phyloP scores from a whole-genome alignment of 2,329 filamentous ascomycete species.

The Ceratocystis lukuohia region DNA sequence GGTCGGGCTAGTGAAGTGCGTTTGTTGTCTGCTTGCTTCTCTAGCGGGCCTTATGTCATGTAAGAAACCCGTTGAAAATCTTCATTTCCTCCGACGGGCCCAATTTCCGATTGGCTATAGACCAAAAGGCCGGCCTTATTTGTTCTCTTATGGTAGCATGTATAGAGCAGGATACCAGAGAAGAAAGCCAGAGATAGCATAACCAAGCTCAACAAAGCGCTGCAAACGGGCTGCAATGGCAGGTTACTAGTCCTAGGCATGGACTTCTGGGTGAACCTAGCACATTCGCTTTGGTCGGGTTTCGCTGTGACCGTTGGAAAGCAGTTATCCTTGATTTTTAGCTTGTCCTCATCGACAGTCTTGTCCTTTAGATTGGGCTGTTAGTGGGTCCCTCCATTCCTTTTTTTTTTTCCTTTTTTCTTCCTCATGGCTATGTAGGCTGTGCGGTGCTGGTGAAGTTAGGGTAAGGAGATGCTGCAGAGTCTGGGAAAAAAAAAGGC shows the following conservation, averaged over 20 bases:
- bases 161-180: too few species aligned
- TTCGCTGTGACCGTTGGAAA: neutral
- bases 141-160: too few species aligned
- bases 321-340: neutral
- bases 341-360: neutral
- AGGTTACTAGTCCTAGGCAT: neutral
- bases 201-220: too few species aligned
- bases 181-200: too few species aligned
- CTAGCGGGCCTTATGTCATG: too few species aligned
- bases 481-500: neutral
- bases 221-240: neutral
- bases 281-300: neutral
- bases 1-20: too few species aligned
- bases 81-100: too few species aligned
- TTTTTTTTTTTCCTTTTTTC: too few species aligned
- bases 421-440: neutral
- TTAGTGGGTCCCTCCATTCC: neutral
- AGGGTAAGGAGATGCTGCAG: neutral
- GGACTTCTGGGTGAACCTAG: neutral
- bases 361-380: neutral
- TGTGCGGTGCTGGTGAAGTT: neutral
- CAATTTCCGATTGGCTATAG: too few species aligned
- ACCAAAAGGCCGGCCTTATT: too few species aligned
- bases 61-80: too few species aligned
- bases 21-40: too few species aligned